These are phyloP conservation scores for Lippia alba DNA, from an alignment of 305 asterid species.

Conservation along the genomic window DNA sequence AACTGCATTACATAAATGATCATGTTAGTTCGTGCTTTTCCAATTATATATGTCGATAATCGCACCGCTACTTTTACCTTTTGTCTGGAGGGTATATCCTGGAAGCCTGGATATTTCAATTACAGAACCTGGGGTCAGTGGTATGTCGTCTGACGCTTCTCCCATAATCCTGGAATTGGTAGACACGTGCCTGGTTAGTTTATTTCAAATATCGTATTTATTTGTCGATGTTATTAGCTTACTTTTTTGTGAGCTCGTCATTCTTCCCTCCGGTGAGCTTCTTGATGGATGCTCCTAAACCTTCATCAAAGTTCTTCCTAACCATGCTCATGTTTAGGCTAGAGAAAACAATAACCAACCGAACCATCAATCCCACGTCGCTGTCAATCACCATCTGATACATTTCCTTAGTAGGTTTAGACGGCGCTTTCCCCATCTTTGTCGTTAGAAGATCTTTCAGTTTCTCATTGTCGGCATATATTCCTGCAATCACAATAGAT, in stretches of 20 bases:
- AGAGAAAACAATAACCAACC: constrained; percentile 66
- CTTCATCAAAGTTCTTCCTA: constrained; percentile 68
- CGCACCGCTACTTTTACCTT: constrained; percentile 45
- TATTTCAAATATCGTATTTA: not conserved
- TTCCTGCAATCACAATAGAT: constrained; percentile 48
- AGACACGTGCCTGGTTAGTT: constrained; percentile 35
- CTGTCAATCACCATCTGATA: constrained; percentile 66
- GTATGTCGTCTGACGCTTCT: constrained; percentile 67
- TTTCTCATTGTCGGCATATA: constrained; percentile 68
- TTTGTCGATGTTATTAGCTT: not conserved
- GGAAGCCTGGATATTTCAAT: constrained; percentile 81
- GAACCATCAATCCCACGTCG: constrained; percentile 62
- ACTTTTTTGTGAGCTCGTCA: constrained; percentile 70
- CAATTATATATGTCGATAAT: not conserved
- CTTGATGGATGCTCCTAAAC: constrained; percentile 76
- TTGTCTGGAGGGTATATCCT: constrained; percentile 74
- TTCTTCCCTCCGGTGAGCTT: constrained; percentile 76
- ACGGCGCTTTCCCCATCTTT: constrained; percentile 57
- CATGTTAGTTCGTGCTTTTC: constrained; percentile 16
- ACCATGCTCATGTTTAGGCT: constrained; percentile 80
- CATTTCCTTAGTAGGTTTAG: constrained; percentile 73
- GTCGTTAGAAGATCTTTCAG: constrained; percentile 51
- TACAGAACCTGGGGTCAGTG: constrained; percentile 65
- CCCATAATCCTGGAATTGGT: constrained; percentile 69
- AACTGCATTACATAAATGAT: constrained; percentile 51